These are phyloP conservation scores for Pholiota conissans DNA, from an alignment of 768 basidiomycete genomes.

Conservation along the genomic window DNA sequence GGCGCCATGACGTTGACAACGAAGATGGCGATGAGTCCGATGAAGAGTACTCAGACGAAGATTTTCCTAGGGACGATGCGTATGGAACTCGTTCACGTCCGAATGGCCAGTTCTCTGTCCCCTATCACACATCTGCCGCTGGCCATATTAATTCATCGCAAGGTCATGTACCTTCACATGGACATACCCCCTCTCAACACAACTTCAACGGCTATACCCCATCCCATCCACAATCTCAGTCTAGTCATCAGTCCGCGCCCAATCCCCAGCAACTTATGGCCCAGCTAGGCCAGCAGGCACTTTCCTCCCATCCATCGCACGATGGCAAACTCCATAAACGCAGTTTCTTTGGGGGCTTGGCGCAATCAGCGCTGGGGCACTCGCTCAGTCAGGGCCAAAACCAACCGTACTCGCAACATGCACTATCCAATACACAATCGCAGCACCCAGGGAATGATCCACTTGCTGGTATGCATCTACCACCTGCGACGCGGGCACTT, in stretches of 20 bases:
- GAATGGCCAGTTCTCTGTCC: neutral
- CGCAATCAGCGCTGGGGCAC: neutral
- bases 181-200: neutral
- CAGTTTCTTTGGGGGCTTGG: neutral
- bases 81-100: neutral
- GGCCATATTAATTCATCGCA: neutral
- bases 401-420: neutral
- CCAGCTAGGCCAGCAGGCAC: neutral
- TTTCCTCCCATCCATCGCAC: neutral
- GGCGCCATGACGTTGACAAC: neutral
- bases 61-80: neutral
- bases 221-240: neutral
- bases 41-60: neutral
- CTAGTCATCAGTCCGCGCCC: neutral
- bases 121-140: neutral
- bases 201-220: neutral
- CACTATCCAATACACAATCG: neutral
- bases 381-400: neutral
- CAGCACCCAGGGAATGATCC: neutral
- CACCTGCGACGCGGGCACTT: neutral
- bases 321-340: neutral
- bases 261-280: neutral
- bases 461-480: constrained; percentile 1
- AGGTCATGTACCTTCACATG: neutral
- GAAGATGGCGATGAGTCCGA: neutral